Evolutionary conservation across 2,329 filamentous ascomycete genomes (phyloP).

Genomic region (Rugonectria rugulosa): DNA sequence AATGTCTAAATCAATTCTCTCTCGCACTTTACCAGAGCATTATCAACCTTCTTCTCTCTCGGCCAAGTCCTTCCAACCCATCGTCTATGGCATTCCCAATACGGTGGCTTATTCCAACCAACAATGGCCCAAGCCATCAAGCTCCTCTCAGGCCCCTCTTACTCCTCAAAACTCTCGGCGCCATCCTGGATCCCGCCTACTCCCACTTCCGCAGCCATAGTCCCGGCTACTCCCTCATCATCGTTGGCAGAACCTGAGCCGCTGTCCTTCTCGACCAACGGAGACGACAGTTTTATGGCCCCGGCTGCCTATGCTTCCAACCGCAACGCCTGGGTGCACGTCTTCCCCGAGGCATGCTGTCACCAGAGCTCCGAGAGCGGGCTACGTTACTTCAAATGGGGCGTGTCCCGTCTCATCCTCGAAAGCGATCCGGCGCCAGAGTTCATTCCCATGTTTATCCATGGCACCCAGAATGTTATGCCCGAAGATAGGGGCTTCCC

Average conservation of each 20-base stretch:
- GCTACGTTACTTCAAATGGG: constrained; percentile 99
- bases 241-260: constrained; percentile 35
- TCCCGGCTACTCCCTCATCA: constrained; percentile 20
- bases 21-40: constrained; percentile 59
- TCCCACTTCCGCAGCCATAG: constrained; percentile 7
- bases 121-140: constrained; percentile 87
- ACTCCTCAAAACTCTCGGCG: constrained; percentile 17
- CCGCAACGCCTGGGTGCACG: constrained; percentile 85
- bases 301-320: constrained; percentile 76
- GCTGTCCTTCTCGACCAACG: constrained; percentile 70
- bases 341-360: constrained; percentile 94
- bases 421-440: constrained; percentile 88
- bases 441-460: constrained; percentile 92
- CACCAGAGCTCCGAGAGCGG: constrained; percentile 82
- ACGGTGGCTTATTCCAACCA: constrained; percentile 89
- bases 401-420: constrained; percentile 87
- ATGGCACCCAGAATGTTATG: constrained; percentile 90
- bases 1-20: not conserved
- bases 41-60: constrained; percentile 80
- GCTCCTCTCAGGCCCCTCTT: constrained; percentile 69
- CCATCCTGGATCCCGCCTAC: constrained; percentile 31
- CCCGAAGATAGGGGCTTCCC: constrained; percentile 82
- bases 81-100: constrained; percentile 76
- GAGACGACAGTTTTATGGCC: constrained; percentile 70
- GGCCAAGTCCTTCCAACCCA: constrained; percentile 94